A percentile compares a stretch with the other conserved stretches of the same genome.
Evolutionary conservation across 140 eudicot genomes (phyloP).

Genomic region (Anethum foeniculum): DNA sequence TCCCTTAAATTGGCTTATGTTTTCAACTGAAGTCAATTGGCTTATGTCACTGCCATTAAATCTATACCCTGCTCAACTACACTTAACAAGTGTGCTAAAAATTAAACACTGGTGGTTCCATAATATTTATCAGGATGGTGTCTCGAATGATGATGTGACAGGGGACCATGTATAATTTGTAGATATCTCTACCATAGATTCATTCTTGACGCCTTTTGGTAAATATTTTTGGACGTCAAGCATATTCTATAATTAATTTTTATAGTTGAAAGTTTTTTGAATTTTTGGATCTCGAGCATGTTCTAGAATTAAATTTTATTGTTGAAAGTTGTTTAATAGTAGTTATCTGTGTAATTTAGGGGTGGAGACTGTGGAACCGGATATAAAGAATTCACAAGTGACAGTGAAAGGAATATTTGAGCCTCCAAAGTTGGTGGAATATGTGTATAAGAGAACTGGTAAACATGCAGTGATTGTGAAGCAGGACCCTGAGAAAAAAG

Average conservation of each 20-base stretch:
- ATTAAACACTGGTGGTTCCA: background rate
- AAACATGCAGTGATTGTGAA: constrained; percentile 64
- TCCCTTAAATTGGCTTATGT: constrained; percentile 18
- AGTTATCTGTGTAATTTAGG: constrained; percentile 23
- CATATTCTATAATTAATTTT: background rate
- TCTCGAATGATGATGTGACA: background rate
- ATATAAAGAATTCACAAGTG: constrained; percentile 82
- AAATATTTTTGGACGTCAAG: background rate
- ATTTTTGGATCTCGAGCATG: background rate
- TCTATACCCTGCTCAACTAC: background rate
- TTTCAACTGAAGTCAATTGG: constrained; percentile 23
- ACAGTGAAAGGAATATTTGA: constrained; percentile 67
- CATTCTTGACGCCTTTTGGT: background rate
- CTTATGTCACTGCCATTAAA: background rate
- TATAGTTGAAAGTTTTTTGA: background rate
- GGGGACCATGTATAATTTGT: background rate
- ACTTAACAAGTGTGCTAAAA: background rate
- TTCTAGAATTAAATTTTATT: background rate
- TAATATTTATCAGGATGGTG: background rate
- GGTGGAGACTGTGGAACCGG: constrained; percentile 79
- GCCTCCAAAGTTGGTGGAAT: constrained; percentile 51
- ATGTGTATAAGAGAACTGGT: constrained; percentile 64
- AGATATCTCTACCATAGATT: background rate
- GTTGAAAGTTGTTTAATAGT: background rate
- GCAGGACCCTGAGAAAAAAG: constrained; percentile 62